phyloP scores from a whole-genome alignment of 176 grass and related monocot genomes.

The Pontederia crassipes region DNA sequence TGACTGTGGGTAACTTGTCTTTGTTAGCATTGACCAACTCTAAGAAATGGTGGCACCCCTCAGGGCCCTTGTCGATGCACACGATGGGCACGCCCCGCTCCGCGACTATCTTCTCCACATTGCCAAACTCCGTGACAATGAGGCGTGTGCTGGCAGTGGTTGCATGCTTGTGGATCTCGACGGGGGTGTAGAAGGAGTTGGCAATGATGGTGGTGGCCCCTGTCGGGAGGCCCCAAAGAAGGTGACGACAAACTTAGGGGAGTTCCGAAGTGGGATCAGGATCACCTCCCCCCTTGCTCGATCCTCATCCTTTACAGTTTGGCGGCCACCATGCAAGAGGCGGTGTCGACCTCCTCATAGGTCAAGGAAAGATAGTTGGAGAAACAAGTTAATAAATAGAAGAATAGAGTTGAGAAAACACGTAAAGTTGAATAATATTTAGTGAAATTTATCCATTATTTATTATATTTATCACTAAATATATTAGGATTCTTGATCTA shows the following conservation, averaged over 20 bases:
- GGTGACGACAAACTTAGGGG: slow-evolving; percentile 62
- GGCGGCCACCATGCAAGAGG: too few species aligned
- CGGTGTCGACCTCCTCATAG: too few species aligned
- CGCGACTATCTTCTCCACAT: slow-evolving; percentile 61
- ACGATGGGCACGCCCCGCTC: too few species aligned
- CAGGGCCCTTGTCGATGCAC: slow-evolving; percentile 28
- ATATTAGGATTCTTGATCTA: too few species aligned
- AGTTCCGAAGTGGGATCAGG: slow-evolving; percentile 75
- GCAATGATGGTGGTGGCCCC: slow-evolving; percentile 62
- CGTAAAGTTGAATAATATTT: too few species aligned
- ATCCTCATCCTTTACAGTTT: slow-evolving; percentile 44
- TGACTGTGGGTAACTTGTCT: slow-evolving; percentile 26
- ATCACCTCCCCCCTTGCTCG: slow-evolving; percentile 42
- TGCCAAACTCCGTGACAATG: slow-evolving; percentile 68
- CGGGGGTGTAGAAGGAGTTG: slow-evolving; percentile 72
- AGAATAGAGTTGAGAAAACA: too few species aligned
- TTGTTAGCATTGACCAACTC: slow-evolving; percentile 27
- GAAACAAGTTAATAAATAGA: too few species aligned
- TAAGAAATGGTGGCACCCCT: slow-evolving; percentile 29
- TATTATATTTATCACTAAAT: too few species aligned
- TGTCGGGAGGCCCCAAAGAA: slow-evolving; percentile 65
- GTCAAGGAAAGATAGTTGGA: too few species aligned
- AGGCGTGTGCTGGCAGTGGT: slow-evolving; percentile 28
- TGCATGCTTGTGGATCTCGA: slow-evolving; percentile 85
- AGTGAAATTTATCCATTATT: too few species aligned